Percentiles rank a stretch among this genome's conserved stretches.
These are phyloP conservation scores for Rhodamnia argentea DNA, from an alignment of 345 rosid genomes.

Conservation along the genomic window DNA sequence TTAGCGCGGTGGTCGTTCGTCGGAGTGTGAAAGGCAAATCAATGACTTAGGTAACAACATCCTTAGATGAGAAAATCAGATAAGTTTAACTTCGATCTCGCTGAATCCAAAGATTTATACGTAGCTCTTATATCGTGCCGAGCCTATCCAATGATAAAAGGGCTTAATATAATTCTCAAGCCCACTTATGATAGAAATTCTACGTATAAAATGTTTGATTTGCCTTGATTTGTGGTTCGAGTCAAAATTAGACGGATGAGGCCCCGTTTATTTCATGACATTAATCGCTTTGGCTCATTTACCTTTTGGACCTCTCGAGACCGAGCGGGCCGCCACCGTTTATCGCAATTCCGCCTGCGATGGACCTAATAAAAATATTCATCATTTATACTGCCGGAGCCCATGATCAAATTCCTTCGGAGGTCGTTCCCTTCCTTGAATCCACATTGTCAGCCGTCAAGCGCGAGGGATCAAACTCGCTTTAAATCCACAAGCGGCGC, in stretches of 20 bases:
- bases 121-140: neutral
- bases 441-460: neutral
- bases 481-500: neutral
- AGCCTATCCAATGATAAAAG: neutral
- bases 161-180: neutral
- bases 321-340: neutral
- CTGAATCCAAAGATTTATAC: neutral
- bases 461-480: neutral
- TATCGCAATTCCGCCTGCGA: neutral
- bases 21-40: neutral
- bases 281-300: neutral
- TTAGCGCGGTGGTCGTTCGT: accelerated
- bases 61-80: neutral
- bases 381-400: neutral
- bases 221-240: accelerated
- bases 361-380: neutral
- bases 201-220: accelerated
- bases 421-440: neutral
- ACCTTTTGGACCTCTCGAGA: neutral
- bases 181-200: neutral
- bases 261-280: neutral
- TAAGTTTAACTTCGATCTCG: neutral
- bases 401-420: neutral
- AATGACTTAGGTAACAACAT: neutral
- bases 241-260: neutral